phyloP scores from a whole-genome alignment of 176 grass and related monocot genomes.

The Lolium multiflorum region DNA sequence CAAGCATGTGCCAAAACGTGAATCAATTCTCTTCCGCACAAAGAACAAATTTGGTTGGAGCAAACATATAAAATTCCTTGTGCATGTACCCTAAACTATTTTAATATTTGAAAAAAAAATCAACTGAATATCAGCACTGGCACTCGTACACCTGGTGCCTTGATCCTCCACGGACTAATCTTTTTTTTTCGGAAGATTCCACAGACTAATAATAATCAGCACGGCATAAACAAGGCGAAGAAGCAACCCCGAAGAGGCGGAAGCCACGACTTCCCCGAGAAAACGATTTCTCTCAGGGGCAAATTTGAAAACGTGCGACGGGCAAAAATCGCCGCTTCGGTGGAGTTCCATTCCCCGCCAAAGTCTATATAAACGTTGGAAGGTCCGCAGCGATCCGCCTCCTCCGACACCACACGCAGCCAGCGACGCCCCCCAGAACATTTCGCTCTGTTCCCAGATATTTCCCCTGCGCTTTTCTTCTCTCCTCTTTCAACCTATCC shows the following conservation, averaged over 20 bases:
- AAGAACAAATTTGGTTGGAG: too few relatives aligned
- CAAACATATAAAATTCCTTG: too few relatives aligned
- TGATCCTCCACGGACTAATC: neutral
- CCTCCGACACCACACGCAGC: neutral
- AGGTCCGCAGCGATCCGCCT: neutral
- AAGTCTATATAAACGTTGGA: slow-evolving; percentile 44
- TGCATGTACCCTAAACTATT: too few relatives aligned
- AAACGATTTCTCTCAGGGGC: neutral
- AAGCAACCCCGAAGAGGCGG: neutral
- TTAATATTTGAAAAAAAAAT: too few relatives aligned
- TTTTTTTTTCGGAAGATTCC: too few relatives aligned
- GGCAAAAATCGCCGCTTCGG: neutral
- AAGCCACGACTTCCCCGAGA: neutral
- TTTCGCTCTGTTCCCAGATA: slow-evolving; percentile 39
- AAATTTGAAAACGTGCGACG: neutral
- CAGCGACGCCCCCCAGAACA: slow-evolving; percentile 15
- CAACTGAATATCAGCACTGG: too few relatives aligned
- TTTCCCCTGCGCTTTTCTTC: slow-evolving; percentile 37
- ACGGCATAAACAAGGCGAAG: neutral
- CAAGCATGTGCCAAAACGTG: too few relatives aligned
- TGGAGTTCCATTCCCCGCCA: neutral
- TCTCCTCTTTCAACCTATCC: too few relatives aligned
- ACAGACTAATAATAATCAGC: neutral
- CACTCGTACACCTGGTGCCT: too few relatives aligned
- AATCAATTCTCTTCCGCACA: too few relatives aligned